Evolutionary conservation across 2,329 filamentous ascomycete species (phyloP).

Genomic region (Calonectria fujianensis): DNA sequence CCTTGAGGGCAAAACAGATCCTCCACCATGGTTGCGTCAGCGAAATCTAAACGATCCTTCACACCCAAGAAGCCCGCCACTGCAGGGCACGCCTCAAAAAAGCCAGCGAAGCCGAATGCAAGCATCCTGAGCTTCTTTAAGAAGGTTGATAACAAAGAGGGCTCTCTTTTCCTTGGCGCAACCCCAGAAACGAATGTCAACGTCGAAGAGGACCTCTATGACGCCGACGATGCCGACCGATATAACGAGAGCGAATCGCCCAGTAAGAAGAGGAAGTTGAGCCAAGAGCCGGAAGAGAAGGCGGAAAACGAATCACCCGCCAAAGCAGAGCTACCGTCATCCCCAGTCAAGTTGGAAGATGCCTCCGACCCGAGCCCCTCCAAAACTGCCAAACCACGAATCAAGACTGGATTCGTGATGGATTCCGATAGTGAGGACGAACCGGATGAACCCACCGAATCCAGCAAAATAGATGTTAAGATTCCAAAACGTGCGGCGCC

Average conservation of each 20-base stretch:
- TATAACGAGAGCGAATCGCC: conserved; percentile 61
- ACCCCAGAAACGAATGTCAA: conserved; percentile 43
- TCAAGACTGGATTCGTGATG: conserved; percentile 77
- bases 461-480: conserved; percentile 26
- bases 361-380: conserved; percentile 43
- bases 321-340: conserved; percentile 51
- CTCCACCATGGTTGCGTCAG: conserved; percentile 59
- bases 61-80: conserved; percentile 58
- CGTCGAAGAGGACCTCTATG: conserved; percentile 56
- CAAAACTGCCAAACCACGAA: conserved; percentile 51
- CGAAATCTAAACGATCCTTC: conserved; percentile 57
- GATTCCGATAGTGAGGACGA: conserved; percentile 77
- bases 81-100: conserved; percentile 55
- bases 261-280: conserved; percentile 56
- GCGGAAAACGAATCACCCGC: conserved; percentile 14
- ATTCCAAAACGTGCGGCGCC: conserved; percentile 51
- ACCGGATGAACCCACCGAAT: conserved; percentile 39
- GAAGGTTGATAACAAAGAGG: conserved; percentile 77
- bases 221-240: conserved; percentile 53
- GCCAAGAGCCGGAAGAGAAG: conserved; percentile 46
- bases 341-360: conserved; percentile 59
- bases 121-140: conserved; percentile 86
- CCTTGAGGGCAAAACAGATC: background rate
- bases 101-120: conserved; percentile 69
- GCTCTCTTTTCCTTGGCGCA: conserved; percentile 73